These are phyloP conservation scores for Serpula lacrymans DNA, from an alignment of 768 basidiomycete species.

Conservation along the genomic window DNA sequence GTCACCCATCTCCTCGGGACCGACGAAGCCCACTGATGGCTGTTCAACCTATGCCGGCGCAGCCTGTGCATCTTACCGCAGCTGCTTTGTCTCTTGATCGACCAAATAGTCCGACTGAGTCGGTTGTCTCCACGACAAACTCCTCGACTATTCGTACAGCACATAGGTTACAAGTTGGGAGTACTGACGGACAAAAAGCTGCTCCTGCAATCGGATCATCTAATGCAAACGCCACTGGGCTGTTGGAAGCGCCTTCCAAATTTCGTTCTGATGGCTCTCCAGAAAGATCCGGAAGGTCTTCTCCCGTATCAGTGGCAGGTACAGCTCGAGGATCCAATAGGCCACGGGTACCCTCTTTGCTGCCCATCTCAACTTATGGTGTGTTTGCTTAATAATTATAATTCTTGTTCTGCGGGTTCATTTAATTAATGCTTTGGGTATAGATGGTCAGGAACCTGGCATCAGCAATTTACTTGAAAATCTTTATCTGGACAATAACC, in stretches of 20 bases:
- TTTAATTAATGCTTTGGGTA: slow-evolving; percentile 4
- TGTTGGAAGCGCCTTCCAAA: slow-evolving; percentile 74
- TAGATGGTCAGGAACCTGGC: slow-evolving; percentile 88
- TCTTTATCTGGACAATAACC: slow-evolving; percentile 81
- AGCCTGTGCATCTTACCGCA: slow-evolving; percentile 10
- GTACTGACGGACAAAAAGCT: slow-evolving; percentile 77
- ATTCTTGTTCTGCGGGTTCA: neutral
- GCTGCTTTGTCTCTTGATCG: slow-evolving; percentile 40
- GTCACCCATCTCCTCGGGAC: slow-evolving; percentile 42
- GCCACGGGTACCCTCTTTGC: slow-evolving; percentile 47
- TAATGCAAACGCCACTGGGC: slow-evolving; percentile 75
- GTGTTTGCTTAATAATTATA: slow-evolving; percentile 15
- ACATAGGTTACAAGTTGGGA: slow-evolving; percentile 66
- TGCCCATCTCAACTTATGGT: slow-evolving; percentile 75
- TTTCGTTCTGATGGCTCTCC: slow-evolving; percentile 64
- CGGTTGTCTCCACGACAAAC: slow-evolving; percentile 68
- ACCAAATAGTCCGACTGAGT: slow-evolving; percentile 80
- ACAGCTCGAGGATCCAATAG: slow-evolving; percentile 48
- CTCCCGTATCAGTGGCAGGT: slow-evolving; percentile 64
- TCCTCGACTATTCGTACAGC: slow-evolving; percentile 55
- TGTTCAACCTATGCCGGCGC: slow-evolving; percentile 16
- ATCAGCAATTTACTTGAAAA: slow-evolving; percentile 89
- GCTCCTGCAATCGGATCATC: slow-evolving; percentile 89
- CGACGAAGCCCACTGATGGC: slow-evolving; percentile 42
- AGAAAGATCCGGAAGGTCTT: slow-evolving; percentile 73